A percentile compares a stretch with the other conserved stretches of the same genome.
These are phyloP conservation scores for Ziziphus jujuba DNA, from an alignment of 306 rosid species.

Conservation along the genomic window DNA sequence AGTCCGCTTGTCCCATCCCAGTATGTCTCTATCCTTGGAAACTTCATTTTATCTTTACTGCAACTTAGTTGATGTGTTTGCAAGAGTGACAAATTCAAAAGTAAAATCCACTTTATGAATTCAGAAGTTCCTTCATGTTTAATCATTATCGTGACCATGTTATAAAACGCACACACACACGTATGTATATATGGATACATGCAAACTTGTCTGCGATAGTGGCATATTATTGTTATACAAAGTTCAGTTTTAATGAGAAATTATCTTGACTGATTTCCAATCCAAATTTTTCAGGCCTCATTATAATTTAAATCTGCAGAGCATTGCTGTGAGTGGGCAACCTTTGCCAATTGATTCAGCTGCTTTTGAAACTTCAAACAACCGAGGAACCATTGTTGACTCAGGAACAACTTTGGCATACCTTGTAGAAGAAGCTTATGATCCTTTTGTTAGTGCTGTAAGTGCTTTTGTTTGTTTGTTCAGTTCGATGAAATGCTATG, in stretches of 20 bases:
- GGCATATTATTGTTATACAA: constrained; percentile 6
- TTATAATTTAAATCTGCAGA: constrained; percentile 82
- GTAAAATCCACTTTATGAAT: neutral
- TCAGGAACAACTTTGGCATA: constrained; percentile 90
- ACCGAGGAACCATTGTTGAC: constrained; percentile 86
- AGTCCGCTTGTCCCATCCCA: constrained; percentile 94
- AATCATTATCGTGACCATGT: neutral
- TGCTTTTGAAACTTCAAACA: constrained; percentile 65
- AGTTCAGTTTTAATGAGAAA: constrained; percentile 19
- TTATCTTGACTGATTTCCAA: constrained; percentile 22
- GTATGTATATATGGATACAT: neutral
- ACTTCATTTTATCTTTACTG: constrained; percentile 19
- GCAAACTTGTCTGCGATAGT: neutral
- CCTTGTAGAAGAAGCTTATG: constrained; percentile 82
- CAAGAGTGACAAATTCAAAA: neutral
- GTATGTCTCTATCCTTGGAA: constrained; percentile 63
- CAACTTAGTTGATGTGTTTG: neutral
- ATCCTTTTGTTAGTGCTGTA: constrained; percentile 80
- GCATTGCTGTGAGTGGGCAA: constrained; percentile 82
- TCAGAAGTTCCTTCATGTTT: neutral
- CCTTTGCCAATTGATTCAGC: constrained; percentile 65
- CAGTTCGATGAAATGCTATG: too few species aligned
- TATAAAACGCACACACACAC: too few species aligned
- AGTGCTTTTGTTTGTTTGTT: constrained; percentile 33
- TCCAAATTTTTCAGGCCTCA: constrained; percentile 71